Evolutionary conservation across 805 yeast species (phyloP), one percentile per base, ranked within the genome.

Genomic region (Metschnikowia chrysomelidarum): DNA sequence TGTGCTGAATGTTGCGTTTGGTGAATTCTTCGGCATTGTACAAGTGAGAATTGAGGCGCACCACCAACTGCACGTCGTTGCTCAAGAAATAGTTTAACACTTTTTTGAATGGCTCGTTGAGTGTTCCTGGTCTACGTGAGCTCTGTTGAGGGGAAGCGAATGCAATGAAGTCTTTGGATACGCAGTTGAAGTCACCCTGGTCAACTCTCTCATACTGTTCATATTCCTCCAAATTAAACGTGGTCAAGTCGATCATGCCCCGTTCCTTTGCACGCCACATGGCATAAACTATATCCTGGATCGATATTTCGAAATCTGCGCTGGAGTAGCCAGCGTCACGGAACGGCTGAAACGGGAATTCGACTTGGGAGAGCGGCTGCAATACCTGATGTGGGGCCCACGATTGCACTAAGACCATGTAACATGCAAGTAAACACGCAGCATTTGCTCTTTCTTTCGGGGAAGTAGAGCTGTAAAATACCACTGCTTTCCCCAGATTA

Each of bases 321-420:
- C 81, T 81, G 2, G 96, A 86, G 61, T 93, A 93, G 2, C 98
- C 98, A 1, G 98, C 98, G 59, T 93, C 98, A 58, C 98, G 73
- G 63, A 89, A 93, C 1, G 89, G 84, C 83, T 85, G 89, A 47
- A 91, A 82, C 5, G 98, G 97, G 2, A 95, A 96, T 32, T 84
- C 88, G 5, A 81, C 77, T 59, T 93, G 98, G 1, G 93, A 78
- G 35, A 93, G 76, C 1, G 98, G 98, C 41, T 95, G 97, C 45
- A 93, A 64, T 0, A 89, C 98, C 60, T 93, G 93, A 60, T 93
- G 98, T 0, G 98, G 98, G 1, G 97, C 87, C 98, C 98, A 93
- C 10, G 87, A 82, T 57, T 93, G 98, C 12, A 93, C 91, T 36
- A 93, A 64, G 1, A 93, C 75, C 97, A 93, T 88, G 62, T 93